phyloP scores from a whole-genome alignment of 2,329 filamentous ascomycete species.

The Aspergillus fischeri region DNA sequence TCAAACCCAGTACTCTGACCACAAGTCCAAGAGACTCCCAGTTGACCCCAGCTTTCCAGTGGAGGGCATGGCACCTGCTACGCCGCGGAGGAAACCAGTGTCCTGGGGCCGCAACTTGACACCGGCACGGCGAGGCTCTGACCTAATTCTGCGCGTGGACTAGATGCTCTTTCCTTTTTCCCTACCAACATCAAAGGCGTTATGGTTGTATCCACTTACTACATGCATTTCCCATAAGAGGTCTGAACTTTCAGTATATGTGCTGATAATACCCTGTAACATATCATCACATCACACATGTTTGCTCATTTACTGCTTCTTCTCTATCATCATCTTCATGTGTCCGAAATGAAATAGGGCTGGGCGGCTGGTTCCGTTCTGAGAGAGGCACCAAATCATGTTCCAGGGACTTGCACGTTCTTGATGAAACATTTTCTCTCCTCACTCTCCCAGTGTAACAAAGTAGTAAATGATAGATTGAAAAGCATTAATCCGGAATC shows the following conservation, averaged over 20 bases:
- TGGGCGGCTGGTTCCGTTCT: not conserved
- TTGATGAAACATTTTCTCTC: too few species aligned
- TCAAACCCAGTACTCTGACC: not conserved
- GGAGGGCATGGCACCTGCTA: conserved; percentile 4
- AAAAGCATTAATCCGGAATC: too few species aligned
- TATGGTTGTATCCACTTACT: not conserved
- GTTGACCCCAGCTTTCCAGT: conserved; percentile 5
- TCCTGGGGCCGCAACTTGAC: conserved; percentile 28
- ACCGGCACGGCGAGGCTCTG: conserved; percentile 26
- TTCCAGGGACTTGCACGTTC: too few species aligned
- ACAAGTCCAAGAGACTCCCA: conserved; percentile 1
- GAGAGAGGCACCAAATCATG: too few species aligned
- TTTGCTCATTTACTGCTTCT: not conserved
- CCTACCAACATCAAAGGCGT: not conserved
- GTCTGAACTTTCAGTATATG: not conserved
- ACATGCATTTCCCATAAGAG: not conserved
- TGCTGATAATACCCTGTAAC: not conserved
- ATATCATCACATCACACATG: not conserved
- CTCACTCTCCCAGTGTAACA: too few species aligned
- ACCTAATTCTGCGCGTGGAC: conserved; percentile 31
- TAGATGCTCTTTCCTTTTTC: conserved; percentile 7
- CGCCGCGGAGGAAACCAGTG: conserved; percentile 20
- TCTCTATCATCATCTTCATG: not conserved
- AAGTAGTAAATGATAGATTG: too few species aligned
- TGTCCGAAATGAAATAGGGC: not conserved